Conservation (phyloP, 129 eudicot species). For the Kitagawia praeruptora region DNA sequence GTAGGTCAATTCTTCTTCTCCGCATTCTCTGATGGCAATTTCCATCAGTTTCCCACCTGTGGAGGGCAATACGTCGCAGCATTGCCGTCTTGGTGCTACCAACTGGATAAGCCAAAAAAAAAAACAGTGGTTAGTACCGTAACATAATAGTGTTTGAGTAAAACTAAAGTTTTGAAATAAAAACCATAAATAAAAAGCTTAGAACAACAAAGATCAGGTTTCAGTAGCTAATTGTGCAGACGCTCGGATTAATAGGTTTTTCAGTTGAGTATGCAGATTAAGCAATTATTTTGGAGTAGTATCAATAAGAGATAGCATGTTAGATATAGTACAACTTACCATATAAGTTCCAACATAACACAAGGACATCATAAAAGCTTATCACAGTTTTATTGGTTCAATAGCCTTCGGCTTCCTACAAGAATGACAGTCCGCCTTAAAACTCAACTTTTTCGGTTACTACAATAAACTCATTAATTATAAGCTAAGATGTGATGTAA, state of each 20-base stretch:
- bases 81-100: conserved; percentile 70
- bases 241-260: not conserved
- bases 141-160: not conserved
- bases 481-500: not conserved
- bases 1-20: conserved; percentile 54
- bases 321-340: not conserved
- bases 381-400: not conserved
- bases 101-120: conserved; percentile 26
- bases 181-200: not conserved
- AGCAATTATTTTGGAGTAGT: not conserved
- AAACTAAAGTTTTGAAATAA: not conserved
- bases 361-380: not conserved
- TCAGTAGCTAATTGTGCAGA: not conserved
- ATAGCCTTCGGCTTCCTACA: not conserved
- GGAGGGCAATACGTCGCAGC: conserved; percentile 64
- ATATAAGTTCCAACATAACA: not conserved
- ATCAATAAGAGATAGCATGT: not conserved
- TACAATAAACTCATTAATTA: not conserved
- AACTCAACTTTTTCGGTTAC: not conserved
- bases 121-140: not conserved
- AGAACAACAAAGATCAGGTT: not conserved
- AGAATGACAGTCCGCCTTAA: not conserved
- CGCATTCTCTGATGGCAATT: conserved; percentile 60
- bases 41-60: conserved; percentile 38
- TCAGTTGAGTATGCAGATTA: not conserved